A percentile compares a stretch with the other conserved stretches of the same genome.
These are phyloP conservation scores for Cadophora sp. DNA, from an alignment of 2,329 filamentous ascomycete species.

Conservation along the genomic window DNA sequence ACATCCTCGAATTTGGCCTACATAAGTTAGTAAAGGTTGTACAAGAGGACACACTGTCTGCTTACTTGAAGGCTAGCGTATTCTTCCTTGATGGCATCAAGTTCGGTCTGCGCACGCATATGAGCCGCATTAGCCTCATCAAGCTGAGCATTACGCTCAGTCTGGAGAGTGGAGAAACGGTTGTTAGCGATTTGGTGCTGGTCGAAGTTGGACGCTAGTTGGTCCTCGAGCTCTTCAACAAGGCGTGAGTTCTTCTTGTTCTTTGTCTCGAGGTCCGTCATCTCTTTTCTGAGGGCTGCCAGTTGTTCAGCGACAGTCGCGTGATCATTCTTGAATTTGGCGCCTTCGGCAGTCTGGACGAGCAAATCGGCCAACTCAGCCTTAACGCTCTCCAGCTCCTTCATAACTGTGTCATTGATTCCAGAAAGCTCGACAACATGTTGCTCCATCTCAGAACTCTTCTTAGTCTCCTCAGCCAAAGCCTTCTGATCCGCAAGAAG, in stretches of 20 bases:
- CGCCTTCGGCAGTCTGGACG: conserved; percentile 52
- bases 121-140: conserved; percentile 78
- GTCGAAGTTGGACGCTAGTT: conserved; percentile 93
- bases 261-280: conserved; percentile 64
- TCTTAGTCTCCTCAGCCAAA: conserved; percentile 63
- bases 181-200: conserved; percentile 87
- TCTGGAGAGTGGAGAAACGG: conserved; percentile 81
- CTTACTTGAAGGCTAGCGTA: conserved; percentile 72
- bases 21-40: conserved; percentile 27
- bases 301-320: conserved; percentile 61
- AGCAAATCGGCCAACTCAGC: conserved; percentile 60
- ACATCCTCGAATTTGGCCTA: conserved; percentile 68
- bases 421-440: conserved; percentile 61
- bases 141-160: conserved; percentile 75
- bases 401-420: conserved; percentile 65
- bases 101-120: conserved; percentile 67
- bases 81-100: conserved; percentile 72
- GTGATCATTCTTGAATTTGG: conserved; percentile 51
- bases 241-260: conserved; percentile 93
- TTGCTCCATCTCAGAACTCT: conserved; percentile 61
- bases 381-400: conserved; percentile 68
- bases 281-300: conserved; percentile 69
- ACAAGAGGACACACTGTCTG: background rate
- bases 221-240: conserved; percentile 95
- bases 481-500: conserved; percentile 65